Percentiles rank a stretch among this genome's conserved stretches.
Conservation (phyloP, 108 stramenopile genomes). For the Hondaea fermentalgiana region DNA sequence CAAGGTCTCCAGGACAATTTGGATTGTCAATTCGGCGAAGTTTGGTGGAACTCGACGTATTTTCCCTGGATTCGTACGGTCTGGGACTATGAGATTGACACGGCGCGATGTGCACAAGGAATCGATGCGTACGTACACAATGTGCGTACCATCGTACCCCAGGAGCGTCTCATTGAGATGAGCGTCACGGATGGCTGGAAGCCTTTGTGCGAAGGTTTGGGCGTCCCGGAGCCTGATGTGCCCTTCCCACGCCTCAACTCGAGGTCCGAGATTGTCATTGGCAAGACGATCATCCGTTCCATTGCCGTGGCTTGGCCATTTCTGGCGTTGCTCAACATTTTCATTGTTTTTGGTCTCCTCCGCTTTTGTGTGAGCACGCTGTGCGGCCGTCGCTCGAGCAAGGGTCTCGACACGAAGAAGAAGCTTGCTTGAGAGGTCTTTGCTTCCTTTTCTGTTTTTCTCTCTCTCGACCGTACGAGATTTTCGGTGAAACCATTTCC, state of each 20-base stretch:
- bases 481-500: too few species aligned
- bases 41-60: not conserved
- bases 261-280: not conserved
- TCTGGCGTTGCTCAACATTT: not conserved
- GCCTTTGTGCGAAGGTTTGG: not conserved
- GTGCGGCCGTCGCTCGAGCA: too few species aligned
- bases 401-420: too few species aligned
- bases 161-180: not conserved
- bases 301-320: not conserved
- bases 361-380: not conserved
- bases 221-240: not conserved
- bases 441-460: too few species aligned
- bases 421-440: too few species aligned
- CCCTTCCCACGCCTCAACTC: slow-evolving; percentile 6
- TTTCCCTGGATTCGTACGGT: not conserved
- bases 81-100: not conserved
- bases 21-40: not conserved
- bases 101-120: not conserved
- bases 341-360: not conserved
- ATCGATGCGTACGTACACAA: not conserved
- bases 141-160: not conserved
- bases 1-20: not conserved
- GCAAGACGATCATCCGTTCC: not conserved
- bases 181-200: not conserved
- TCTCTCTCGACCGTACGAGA: too few species aligned